Conservation (phyloP, 257 asterid species). For the Gentiana macrophylla region DNA sequence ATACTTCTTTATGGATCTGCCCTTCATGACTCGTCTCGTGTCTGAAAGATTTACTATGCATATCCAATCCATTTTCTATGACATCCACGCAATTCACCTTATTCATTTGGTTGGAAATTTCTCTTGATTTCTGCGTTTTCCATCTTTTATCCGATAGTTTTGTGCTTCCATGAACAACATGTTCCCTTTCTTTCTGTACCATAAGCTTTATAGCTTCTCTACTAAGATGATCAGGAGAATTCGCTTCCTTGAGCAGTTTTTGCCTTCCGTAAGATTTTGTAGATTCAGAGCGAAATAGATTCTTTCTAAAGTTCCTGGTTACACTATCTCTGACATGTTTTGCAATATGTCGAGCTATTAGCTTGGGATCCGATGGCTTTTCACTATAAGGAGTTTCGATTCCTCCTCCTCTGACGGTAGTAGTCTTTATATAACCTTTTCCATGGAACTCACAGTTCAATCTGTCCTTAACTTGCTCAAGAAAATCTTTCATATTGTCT, state of each 20-base stretch:
- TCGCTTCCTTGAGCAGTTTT: conserved; percentile 36
- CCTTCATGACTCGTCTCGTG: conserved; percentile 36
- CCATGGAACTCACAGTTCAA: conserved; percentile 78
- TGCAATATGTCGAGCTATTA: conserved; percentile 69
- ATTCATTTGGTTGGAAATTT: conserved; percentile 16
- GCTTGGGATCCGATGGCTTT: conserved; percentile 63
- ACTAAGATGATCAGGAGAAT: conserved; percentile 60
- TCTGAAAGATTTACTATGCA: conserved; percentile 48
- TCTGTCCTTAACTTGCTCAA: conserved; percentile 89
- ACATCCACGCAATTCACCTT: conserved; percentile 22
- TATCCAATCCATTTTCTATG: conserved; percentile 33
- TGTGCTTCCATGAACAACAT: conserved; percentile 35
- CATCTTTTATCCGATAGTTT: conserved; percentile 25
- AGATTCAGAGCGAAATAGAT: conserved; percentile 72
- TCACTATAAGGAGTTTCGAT: conserved; percentile 84
- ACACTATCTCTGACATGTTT: conserved; percentile 74
- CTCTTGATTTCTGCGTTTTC: conserved; percentile 26
- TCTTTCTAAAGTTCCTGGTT: conserved; percentile 45
- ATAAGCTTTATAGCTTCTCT: conserved; percentile 59
- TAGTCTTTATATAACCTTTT: conserved; percentile 36
- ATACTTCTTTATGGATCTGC: conserved; percentile 32
- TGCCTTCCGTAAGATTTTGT: conserved; percentile 70
- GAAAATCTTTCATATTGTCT: conserved; percentile 73
- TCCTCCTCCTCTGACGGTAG: conserved; percentile 74
- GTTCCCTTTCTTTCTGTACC: conserved; percentile 63